Conservation (phyloP, 345 rosid species). For the Gossypium thurberi region DNA sequence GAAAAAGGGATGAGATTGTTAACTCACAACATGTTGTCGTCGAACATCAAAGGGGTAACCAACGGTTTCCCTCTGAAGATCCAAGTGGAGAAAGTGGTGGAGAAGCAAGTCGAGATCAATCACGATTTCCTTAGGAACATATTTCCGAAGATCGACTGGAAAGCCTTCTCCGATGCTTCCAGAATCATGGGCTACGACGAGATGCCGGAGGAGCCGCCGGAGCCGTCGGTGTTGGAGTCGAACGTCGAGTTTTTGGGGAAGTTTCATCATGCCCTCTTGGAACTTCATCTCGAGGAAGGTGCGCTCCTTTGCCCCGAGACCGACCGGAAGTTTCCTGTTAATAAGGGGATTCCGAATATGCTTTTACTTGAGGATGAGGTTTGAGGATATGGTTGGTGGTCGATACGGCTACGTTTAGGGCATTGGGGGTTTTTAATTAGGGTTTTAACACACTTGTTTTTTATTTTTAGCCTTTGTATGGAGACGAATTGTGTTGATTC, state of each 20-base stretch:
- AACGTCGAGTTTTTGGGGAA: constrained; percentile 53
- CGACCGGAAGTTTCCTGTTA: constrained; percentile 62
- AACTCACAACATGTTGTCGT: constrained; percentile 93
- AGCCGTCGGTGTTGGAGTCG: constrained; percentile 43
- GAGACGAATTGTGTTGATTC: background rate
- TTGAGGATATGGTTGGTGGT: constrained; percentile 14
- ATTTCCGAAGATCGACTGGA: constrained; percentile 77
- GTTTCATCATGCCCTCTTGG: constrained; percentile 82
- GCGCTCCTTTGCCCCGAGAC: constrained; percentile 86
- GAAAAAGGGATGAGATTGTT: constrained; percentile 51
- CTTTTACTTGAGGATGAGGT: constrained; percentile 95
- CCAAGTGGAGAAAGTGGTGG: constrained; percentile 53
- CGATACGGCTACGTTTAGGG: background rate
- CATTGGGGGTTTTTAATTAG: background rate
- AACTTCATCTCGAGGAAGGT: constrained; percentile 85
- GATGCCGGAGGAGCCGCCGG: constrained; percentile 57
- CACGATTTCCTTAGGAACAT: constrained; percentile 65
- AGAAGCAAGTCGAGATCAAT: constrained; percentile 70
- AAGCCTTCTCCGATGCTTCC: constrained; percentile 62
- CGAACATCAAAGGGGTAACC: constrained; percentile 78
- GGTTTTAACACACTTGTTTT: background rate
- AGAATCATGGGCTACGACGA: constrained; percentile 61
- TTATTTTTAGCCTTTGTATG: background rate
- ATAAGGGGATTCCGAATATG: constrained; percentile 88
- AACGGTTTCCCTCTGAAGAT: constrained; percentile 77